Conservation (phyloP, 2,329 filamentous ascomycete genomes). For the Aaosphaeria pasadenensis region DNA sequence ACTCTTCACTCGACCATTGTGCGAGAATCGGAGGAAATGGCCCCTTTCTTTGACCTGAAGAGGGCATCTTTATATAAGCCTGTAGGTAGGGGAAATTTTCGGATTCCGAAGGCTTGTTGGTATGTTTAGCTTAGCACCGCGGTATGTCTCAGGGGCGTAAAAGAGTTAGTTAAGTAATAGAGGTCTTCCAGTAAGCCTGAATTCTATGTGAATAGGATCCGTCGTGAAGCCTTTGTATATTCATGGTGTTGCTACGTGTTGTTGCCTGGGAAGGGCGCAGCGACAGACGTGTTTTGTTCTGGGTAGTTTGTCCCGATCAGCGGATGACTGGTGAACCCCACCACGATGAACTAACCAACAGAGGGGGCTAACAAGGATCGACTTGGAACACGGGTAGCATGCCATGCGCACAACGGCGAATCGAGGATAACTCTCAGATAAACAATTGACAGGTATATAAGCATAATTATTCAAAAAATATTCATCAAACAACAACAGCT, state of each 20-base stretch:
- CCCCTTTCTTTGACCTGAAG: not conserved
- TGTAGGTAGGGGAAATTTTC: not conserved
- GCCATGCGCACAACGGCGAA: not conserved
- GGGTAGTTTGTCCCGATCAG: too few species aligned
- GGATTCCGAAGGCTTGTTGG: not conserved
- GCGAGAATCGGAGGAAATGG: conserved; percentile 13
- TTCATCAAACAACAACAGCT: not conserved
- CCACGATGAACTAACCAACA: too few species aligned
- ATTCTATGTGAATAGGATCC: too few species aligned
- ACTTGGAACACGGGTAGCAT: not conserved
- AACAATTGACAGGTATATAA: too few species aligned
- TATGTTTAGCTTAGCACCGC: not conserved
- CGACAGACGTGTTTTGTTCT: too few species aligned
- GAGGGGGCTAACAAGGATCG: too few species aligned
- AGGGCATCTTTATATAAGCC: not conserved
- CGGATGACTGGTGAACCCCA: too few species aligned
- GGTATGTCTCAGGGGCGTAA: too few species aligned
- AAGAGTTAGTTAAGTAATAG: not conserved
- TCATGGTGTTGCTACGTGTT: too few species aligned
- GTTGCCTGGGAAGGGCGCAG: too few species aligned
- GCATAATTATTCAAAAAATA: not conserved
- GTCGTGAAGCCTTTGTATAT: too few species aligned
- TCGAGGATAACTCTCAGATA: not conserved
- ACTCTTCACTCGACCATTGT: conserved; percentile 25
- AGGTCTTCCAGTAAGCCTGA: not conserved